phyloP scores from a whole-genome alignment of 2,329 filamentous ascomycete genomes.

The Kalmusia sp. region DNA sequence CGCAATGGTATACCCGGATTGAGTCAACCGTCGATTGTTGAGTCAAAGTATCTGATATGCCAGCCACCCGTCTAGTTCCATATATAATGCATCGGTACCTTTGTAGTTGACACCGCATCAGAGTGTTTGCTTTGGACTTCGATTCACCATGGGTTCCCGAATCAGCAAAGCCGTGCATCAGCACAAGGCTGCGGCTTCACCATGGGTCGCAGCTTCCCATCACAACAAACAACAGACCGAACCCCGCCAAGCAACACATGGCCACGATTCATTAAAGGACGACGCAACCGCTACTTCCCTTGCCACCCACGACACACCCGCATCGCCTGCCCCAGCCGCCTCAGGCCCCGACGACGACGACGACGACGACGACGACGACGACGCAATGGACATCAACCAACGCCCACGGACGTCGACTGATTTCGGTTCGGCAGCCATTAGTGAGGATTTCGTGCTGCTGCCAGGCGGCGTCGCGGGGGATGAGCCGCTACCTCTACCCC shows the following conservation, averaged over 20 bases:
- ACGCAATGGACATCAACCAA: constrained; percentile 9
- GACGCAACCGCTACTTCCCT: constrained; percentile 9
- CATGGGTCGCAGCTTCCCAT: constrained; percentile 16
- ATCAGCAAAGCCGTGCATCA: constrained; percentile 30
- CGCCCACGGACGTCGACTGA: background rate
- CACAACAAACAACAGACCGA: constrained; percentile 18
- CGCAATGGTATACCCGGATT: constrained; percentile 12
- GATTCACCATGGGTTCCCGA: constrained; percentile 34
- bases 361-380: constrained; percentile 1
- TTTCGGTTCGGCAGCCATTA: background rate
- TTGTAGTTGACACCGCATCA: background rate
- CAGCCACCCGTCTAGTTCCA: background rate
- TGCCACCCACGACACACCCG: background rate
- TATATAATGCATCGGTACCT: constrained; percentile 4
- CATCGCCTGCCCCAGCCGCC: background rate
- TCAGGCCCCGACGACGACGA: too few species aligned
- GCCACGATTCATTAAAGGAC: background rate
- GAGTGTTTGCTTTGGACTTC: background rate
- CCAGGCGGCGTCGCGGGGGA: background rate
- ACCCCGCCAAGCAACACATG: constrained; percentile 12
- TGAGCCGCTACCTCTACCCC: background rate
- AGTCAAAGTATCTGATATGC: constrained; percentile 19
- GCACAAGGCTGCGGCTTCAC: constrained; percentile 23
- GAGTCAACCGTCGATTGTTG: constrained; percentile 27
- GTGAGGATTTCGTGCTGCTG: background rate